A percentile compares a stretch with the other conserved stretches of the same genome.
phyloP scores from a whole-genome alignment of 2,329 filamentous ascomycete species.

The Juglanconis oblonga region DNA sequence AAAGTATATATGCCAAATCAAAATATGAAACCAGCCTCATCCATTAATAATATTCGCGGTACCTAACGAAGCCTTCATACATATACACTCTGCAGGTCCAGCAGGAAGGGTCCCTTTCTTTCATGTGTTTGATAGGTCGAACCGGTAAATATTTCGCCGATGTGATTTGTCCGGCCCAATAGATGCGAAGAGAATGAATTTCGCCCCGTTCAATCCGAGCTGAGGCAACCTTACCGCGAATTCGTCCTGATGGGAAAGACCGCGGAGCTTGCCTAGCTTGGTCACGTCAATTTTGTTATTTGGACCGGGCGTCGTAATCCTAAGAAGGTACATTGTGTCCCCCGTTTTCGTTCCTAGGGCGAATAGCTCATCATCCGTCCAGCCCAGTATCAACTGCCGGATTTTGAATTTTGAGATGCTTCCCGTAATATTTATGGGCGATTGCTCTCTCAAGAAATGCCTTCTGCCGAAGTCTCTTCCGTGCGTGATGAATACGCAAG shows the following conservation, averaged over 20 bases:
- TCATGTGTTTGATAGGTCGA: conserved; percentile 12
- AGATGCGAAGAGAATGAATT: conserved; percentile 23
- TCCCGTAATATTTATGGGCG: too few relatives aligned
- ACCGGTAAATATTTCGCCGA: conserved; percentile 23
- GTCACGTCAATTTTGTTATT: conserved; percentile 8
- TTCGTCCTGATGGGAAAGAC: conserved; percentile 21
- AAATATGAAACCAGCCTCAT: too few relatives aligned
- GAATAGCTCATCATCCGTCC: conserved; percentile 21
- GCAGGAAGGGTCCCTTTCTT: too few relatives aligned
- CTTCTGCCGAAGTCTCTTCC: too few relatives aligned
- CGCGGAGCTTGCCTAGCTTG: conserved; percentile 18
- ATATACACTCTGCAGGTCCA: too few relatives aligned
- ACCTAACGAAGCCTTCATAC: too few relatives aligned
- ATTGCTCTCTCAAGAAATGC: too few relatives aligned
- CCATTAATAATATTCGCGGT: too few relatives aligned
- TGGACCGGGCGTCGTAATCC: conserved; percentile 20
- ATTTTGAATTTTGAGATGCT: conserved; percentile 27
- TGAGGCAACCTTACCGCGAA: conserved; percentile 18
- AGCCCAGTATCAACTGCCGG: conserved; percentile 23
- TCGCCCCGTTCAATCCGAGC: conserved; percentile 4
- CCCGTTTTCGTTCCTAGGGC: conserved; percentile 24
- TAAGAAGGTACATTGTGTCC: conserved; percentile 23
- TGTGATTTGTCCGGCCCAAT: conserved; percentile 20
- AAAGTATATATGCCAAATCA: too few relatives aligned
- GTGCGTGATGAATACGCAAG: too few relatives aligned